A percentile compares a stretch with the other conserved stretches of the same genome.
These are phyloP conservation scores for Apiospora marii DNA, from an alignment of 2,329 filamentous ascomycete species.

Conservation along the genomic window DNA sequence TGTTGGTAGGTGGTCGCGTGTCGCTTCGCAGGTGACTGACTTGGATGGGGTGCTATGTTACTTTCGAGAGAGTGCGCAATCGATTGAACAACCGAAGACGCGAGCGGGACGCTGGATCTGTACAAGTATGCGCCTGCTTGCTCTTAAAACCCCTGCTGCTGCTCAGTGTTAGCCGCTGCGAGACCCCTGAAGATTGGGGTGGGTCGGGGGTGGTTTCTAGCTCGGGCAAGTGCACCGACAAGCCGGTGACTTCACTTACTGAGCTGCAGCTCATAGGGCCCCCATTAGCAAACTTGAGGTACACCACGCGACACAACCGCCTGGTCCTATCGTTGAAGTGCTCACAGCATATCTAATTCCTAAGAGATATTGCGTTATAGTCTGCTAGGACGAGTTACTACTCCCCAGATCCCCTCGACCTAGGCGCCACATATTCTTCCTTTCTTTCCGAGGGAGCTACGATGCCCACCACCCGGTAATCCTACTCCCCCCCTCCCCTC, in stretches of 20 bases:
- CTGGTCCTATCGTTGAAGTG: not conserved
- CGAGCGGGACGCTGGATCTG: constrained; percentile 1
- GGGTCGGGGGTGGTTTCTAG: constrained; percentile 1
- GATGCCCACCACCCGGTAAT: constrained; percentile 19
- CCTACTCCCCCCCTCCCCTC: not conserved
- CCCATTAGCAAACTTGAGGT: not conserved
- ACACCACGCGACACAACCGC: constrained; percentile 5
- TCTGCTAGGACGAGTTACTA: not conserved
- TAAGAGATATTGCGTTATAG: not conserved
- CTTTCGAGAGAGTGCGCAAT: not conserved
- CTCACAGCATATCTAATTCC: not conserved
- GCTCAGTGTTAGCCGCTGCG: constrained; percentile 13
- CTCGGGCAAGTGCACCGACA: constrained; percentile 16
- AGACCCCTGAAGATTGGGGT: constrained; percentile 17
- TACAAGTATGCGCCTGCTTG: not conserved
- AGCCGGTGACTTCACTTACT: constrained; percentile 18
- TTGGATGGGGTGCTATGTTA: not conserved
- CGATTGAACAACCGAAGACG: constrained; percentile 4
- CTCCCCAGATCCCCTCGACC: not conserved
- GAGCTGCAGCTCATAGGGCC: not conserved
- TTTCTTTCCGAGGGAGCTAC: not conserved
- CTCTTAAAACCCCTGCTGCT: constrained; percentile 15
- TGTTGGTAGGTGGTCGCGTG: not conserved
- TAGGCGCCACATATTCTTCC: not conserved
- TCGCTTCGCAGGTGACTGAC: not conserved